Conservation (phyloP, 805 yeast genomes). For the Sungouiella thailandica region DNA sequence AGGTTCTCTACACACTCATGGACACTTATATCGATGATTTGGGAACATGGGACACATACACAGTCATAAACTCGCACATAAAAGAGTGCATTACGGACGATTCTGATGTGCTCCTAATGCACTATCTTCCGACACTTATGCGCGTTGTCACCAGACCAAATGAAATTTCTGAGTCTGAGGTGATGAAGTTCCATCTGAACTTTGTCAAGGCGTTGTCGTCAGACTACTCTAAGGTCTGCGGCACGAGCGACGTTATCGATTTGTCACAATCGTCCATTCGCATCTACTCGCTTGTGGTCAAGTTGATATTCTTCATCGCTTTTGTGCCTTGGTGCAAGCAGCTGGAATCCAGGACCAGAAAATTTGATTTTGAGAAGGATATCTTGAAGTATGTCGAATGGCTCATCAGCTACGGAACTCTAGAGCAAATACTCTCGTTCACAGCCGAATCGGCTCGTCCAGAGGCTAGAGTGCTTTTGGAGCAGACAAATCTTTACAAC, state of each 20-base stretch:
- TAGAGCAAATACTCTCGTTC: constrained; percentile 60
- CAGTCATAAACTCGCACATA: constrained; percentile 41
- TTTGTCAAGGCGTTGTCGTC: constrained; percentile 30
- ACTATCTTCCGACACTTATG: constrained; percentile 59
- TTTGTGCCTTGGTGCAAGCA: constrained; percentile 67
- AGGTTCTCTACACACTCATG: constrained; percentile 51
- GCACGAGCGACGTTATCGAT: constrained; percentile 23
- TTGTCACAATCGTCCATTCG: constrained; percentile 27
- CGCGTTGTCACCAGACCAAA: constrained; percentile 38
- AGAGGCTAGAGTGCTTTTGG: constrained; percentile 29
- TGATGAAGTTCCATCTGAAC: constrained; percentile 32
- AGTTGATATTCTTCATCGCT: constrained; percentile 47
- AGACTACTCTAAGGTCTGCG: constrained; percentile 20
- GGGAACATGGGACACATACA: constrained; percentile 29
- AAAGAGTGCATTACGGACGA: constrained; percentile 39
- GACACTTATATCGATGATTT: constrained; percentile 30
- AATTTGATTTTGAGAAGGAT: constrained; percentile 49
- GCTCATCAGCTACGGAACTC: constrained; percentile 60
- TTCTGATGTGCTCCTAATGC: constrained; percentile 60
- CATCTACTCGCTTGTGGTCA: constrained; percentile 39
- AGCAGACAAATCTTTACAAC: constrained; percentile 53
- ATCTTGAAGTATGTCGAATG: constrained; percentile 57
- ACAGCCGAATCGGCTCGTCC: constrained; percentile 52
- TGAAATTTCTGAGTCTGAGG: constrained; percentile 34
- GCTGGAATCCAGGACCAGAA: constrained; percentile 32